Conservation (phyloP, 805 yeast genomes). For the Lipomyces yamadae region DNA sequence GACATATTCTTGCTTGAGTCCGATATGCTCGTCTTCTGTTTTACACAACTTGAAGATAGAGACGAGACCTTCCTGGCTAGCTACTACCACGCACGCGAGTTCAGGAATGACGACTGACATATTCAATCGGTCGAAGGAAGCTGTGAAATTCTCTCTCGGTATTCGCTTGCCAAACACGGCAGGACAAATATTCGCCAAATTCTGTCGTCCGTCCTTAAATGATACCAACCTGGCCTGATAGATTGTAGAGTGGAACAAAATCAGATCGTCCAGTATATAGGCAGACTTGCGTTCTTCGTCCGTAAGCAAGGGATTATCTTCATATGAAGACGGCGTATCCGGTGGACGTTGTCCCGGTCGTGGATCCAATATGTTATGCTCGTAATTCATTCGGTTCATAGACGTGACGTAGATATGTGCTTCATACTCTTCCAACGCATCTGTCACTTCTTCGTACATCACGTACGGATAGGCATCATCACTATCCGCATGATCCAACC, state of each 20-base stretch:
- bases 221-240: slow-evolving; percentile 28
- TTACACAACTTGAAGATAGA: slow-evolving; percentile 31
- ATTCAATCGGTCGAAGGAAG: slow-evolving; percentile 25
- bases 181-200: slow-evolving; percentile 28
- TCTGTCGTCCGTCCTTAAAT: slow-evolving; percentile 16
- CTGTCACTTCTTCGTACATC: slow-evolving; percentile 15
- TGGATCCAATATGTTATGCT: neutral
- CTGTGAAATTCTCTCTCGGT: slow-evolving; percentile 25
- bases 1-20: slow-evolving; percentile 32
- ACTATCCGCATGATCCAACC: neutral
- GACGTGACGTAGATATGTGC: slow-evolving; percentile 10
- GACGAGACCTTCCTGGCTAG: slow-evolving; percentile 26
- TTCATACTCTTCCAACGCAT: slow-evolving; percentile 19
- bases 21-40: slow-evolving; percentile 14
- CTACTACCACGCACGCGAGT: slow-evolving; percentile 25
- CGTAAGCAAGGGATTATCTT: slow-evolving; percentile 12
- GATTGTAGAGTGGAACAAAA: slow-evolving; percentile 25
- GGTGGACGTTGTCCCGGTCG: neutral
- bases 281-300: slow-evolving; percentile 3
- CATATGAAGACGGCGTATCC: slow-evolving; percentile 19
- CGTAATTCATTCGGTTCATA: slow-evolving; percentile 3
- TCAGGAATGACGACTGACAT: slow-evolving; percentile 24
- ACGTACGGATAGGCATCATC: slow-evolving; percentile 12
- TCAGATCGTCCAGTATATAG: slow-evolving; percentile 16
- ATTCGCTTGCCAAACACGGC: slow-evolving; percentile 31